Percentiles rank a stretch among this genome's conserved stretches.
These are phyloP conservation scores for Fagopyrum esculentum DNA, from an alignment of 148 eudicot genomes.

Conservation along the genomic window DNA sequence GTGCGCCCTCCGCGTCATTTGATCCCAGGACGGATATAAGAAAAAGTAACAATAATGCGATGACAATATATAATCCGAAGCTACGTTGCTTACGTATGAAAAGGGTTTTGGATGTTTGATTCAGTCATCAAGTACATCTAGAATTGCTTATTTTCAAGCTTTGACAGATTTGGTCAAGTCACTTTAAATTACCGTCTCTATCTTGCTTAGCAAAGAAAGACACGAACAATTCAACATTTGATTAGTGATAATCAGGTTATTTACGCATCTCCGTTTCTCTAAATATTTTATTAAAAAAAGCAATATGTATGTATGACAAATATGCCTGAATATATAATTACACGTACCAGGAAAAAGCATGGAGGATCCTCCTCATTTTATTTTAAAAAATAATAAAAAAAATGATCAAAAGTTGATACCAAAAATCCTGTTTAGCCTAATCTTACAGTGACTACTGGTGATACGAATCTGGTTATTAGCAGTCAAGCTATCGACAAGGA, in stretches of 20 bases:
- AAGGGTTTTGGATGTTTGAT: background rate
- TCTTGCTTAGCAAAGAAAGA: background rate
- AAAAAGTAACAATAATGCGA: no score
- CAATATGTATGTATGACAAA: slow-evolving; percentile 4
- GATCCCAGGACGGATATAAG: no score
- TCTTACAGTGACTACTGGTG: slow-evolving; percentile 50
- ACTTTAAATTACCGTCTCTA: background rate
- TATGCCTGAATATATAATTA: background rate
- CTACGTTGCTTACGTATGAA: no score
- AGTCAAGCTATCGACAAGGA: slow-evolving; percentile 46
- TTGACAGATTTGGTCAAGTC: background rate
- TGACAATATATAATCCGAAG: no score
- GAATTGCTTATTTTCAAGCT: background rate
- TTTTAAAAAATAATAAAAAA: background rate
- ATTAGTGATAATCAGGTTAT: no score
- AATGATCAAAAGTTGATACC: background rate
- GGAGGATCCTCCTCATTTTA: slow-evolving; percentile 7
- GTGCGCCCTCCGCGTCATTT: no score
- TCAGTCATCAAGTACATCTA: background rate
- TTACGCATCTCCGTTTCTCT: background rate
- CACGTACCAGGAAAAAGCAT: background rate
- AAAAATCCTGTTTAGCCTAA: slow-evolving; percentile 14
- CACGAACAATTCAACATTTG: background rate
- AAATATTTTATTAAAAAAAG: background rate
- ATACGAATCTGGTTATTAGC: slow-evolving; percentile 37